A percentile compares a stretch with the other conserved stretches of the same genome.
These are phyloP conservation scores for Stropharia rugosoannulata DNA, from an alignment of 768 basidiomycete genomes.

Conservation along the genomic window DNA sequence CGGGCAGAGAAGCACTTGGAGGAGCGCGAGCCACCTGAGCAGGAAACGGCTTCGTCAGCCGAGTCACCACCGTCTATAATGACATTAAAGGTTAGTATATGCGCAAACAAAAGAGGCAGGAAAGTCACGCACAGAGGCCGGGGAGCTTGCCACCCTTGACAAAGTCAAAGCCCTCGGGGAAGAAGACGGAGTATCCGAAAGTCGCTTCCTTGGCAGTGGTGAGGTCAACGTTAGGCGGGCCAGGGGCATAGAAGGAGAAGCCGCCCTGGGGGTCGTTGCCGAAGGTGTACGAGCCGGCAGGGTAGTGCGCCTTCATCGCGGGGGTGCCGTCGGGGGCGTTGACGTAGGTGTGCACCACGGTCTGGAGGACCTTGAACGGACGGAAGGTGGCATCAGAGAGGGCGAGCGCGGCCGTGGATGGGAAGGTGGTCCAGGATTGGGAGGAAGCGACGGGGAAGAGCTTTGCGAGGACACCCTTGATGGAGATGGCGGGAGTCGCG, in stretches of 20 bases:
- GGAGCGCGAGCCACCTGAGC: slow-evolving; percentile 64
- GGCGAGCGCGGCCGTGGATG: slow-evolving; percentile 30
- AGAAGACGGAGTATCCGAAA: slow-evolving; percentile 61
- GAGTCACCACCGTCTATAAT: slow-evolving; percentile 54
- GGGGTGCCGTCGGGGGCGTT: slow-evolving; percentile 49
- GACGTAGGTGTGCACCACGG: slow-evolving; percentile 40
- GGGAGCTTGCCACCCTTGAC: slow-evolving; percentile 72
- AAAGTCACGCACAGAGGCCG: slow-evolving; percentile 52
- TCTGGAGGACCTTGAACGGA: slow-evolving; percentile 34
- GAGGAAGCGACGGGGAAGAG: slow-evolving; percentile 42
- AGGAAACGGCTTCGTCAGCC: slow-evolving; percentile 44
- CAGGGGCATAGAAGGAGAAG: slow-evolving; percentile 71
- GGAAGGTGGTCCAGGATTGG: slow-evolving; percentile 48
- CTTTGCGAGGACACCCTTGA: slow-evolving; percentile 19
- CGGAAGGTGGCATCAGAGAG: slow-evolving; percentile 46
- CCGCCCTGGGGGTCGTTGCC: slow-evolving; percentile 49
- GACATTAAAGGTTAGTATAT: slow-evolving; percentile 6
- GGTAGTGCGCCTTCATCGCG: slow-evolving; percentile 53
- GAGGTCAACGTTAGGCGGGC: slow-evolving; percentile 50
- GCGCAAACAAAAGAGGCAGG: neutral
- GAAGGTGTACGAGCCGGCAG: slow-evolving; percentile 57
- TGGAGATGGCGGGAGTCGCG: neutral
- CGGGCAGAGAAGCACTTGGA: slow-evolving; percentile 61
- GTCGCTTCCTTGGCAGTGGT: slow-evolving; percentile 65
- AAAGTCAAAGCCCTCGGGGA: slow-evolving; percentile 62